Percentiles rank a stretch among this genome's conserved stretches.
phyloP scores from a whole-genome alignment of 805 yeast species.

The Candida xyloterini region DNA sequence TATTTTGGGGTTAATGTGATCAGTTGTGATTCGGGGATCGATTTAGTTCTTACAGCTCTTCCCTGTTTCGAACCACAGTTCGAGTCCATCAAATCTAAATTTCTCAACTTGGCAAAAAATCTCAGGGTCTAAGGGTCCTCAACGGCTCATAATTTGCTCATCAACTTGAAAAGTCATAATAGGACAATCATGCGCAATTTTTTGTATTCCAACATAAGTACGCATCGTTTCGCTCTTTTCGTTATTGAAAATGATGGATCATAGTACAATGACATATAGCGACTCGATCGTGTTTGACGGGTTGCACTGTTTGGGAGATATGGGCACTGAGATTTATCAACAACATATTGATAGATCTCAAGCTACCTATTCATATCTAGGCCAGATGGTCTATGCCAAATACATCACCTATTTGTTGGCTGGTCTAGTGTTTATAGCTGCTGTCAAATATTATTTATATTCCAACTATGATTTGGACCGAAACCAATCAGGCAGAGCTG shows the following conservation, averaged over 20 bases:
- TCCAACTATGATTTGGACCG: conserved; percentile 21
- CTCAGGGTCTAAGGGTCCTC: neutral
- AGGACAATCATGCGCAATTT: neutral
- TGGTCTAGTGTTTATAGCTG: conserved; percentile 35
- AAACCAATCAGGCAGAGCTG: conserved; percentile 2
- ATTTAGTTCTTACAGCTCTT: conserved; percentile 10
- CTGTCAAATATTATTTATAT: conserved; percentile 29
- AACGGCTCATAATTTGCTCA: neutral
- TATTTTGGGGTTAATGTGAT: conserved; percentile 19
- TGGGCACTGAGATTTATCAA: neutral
- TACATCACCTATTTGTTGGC: conserved; percentile 41
- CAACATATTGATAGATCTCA: neutral
- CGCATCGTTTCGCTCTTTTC: too few relatives aligned
- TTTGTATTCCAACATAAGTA: too few relatives aligned
- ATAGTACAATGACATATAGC: neutral
- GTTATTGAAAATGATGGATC: neutral
- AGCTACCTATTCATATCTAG: neutral
- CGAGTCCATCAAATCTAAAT: neutral
- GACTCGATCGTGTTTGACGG: neutral
- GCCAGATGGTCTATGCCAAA: conserved; percentile 31
- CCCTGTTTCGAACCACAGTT: conserved; percentile 8
- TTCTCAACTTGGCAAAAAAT: conserved; percentile 5
- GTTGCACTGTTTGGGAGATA: neutral
- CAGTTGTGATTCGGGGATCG: conserved; percentile 17
- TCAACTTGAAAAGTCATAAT: too few relatives aligned